Evolutionary conservation across 208 protist genomes (phyloP).

Genomic region (Acanthamoeba castellanii): DNA sequence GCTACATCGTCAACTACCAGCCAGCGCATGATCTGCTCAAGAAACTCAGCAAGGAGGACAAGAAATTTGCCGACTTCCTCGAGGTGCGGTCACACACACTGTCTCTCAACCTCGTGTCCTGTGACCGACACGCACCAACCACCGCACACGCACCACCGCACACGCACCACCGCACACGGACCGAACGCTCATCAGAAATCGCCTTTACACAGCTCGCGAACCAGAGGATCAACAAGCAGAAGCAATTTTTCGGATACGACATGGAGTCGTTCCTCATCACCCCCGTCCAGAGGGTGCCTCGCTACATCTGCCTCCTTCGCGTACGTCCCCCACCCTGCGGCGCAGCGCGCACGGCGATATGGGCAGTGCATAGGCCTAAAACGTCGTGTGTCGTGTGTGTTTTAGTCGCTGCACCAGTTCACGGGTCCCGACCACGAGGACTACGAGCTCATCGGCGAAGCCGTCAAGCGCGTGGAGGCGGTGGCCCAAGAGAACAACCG

Average conservation of each 20-base stretch:
- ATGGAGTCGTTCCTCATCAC: constrained; percentile 75
- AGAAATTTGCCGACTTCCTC: constrained; percentile 68
- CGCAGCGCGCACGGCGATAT: too few relatives aligned
- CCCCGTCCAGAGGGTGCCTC: constrained; percentile 63
- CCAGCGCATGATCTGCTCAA: constrained; percentile 17
- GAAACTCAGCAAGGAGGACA: constrained; percentile 27
- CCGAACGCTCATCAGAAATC: background rate
- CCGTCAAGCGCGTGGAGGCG: constrained; percentile 44
- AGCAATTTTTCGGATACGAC: constrained; percentile 68
- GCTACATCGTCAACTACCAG: constrained; percentile 47
- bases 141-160: background rate
- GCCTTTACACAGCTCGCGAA: background rate
- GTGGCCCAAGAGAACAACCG: constrained; percentile 68
- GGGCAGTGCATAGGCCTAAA: too few relatives aligned
- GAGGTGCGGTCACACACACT: background rate
- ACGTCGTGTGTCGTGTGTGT: background rate
- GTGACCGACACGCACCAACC: too few relatives aligned
- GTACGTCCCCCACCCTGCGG: background rate
- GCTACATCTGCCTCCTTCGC: constrained; percentile 60
- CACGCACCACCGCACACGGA: background rate
- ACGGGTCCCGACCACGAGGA: constrained; percentile 67
- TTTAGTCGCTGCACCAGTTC: constrained; percentile 50
- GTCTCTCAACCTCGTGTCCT: background rate
- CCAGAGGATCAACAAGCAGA: constrained; percentile 26
- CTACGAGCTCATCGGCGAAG: constrained; percentile 40